Percentiles rank a stretch among this genome's conserved stretches.
Evolutionary conservation across 2,329 filamentous ascomycete species (phyloP).

Genomic region (Neopestalotiopsis rosae): DNA sequence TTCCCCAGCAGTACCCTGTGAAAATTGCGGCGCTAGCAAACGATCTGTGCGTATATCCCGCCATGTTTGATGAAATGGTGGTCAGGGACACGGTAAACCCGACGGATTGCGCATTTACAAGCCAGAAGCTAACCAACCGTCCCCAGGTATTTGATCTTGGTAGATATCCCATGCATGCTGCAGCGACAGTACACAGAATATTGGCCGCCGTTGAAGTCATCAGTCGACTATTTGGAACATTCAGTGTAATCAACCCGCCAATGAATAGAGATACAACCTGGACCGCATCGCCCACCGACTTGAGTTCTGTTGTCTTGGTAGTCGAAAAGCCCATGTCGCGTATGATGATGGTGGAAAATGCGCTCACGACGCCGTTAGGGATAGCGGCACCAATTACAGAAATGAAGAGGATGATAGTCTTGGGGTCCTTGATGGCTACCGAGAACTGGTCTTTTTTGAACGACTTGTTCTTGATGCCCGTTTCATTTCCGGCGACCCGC

Average conservation of each 20-base stretch:
- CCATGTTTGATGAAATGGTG: slow-evolving; percentile 40
- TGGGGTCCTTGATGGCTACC: slow-evolving; percentile 54
- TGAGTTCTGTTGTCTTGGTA: slow-evolving; percentile 1
- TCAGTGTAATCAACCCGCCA: slow-evolving; percentile 57
- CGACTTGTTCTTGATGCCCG: slow-evolving; percentile 37
- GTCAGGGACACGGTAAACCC: slow-evolving; percentile 40
- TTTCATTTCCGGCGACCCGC: slow-evolving; percentile 28
- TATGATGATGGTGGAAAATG: slow-evolving; percentile 11
- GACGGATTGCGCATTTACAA: slow-evolving; percentile 42
- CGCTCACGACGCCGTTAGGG: slow-evolving; percentile 53
- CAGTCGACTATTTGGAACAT: slow-evolving; percentile 54
- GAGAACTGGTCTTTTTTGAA: slow-evolving; percentile 53
- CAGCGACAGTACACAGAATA: slow-evolving; percentile 57
- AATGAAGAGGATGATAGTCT: slow-evolving; percentile 62
- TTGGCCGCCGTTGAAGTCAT: slow-evolving; percentile 61
- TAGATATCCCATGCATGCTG: slow-evolving; percentile 58
- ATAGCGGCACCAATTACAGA: slow-evolving; percentile 60
- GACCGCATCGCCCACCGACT: slow-evolving; percentile 52
- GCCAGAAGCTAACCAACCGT: slow-evolving; percentile 60
- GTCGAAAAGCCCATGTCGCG: slow-evolving; percentile 17
- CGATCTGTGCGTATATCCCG: slow-evolving; percentile 41
- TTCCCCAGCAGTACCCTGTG: slow-evolving; percentile 44
- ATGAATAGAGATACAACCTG: slow-evolving; percentile 58
- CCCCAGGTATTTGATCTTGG: slow-evolving; percentile 57
- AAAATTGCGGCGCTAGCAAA: slow-evolving; percentile 39